phyloP scores from a whole-genome alignment of 805 yeast genomes.

The Ogataea wickerhamii region DNA sequence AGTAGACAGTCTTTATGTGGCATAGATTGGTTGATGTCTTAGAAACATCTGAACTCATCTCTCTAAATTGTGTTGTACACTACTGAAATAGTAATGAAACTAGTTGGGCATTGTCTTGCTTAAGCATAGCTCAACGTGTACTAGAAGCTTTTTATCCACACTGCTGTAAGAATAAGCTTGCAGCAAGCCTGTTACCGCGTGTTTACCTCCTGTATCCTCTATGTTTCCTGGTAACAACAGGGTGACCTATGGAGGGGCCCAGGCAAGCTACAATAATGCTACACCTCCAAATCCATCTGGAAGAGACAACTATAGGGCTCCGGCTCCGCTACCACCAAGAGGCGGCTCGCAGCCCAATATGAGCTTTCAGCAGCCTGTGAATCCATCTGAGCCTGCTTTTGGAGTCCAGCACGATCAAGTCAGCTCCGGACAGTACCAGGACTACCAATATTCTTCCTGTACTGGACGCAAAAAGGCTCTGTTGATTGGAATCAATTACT shows the following conservation, averaged over 20 bases:
- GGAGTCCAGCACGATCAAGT: constrained; percentile 20
- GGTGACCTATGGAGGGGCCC: background rate
- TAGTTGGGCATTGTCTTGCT: too few species aligned
- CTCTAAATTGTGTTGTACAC: too few species aligned
- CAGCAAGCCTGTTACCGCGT: too few species aligned
- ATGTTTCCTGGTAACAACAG: background rate
- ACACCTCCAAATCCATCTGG: background rate
- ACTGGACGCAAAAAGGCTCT: constrained; percentile 72
- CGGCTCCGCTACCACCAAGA: background rate
- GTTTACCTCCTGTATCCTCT: too few species aligned
- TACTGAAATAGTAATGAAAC: too few species aligned
- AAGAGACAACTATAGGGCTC: background rate
- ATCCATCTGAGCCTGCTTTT: constrained; percentile 20
- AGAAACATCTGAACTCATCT: too few species aligned
- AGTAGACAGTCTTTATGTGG: too few species aligned
- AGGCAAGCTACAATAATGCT: background rate
- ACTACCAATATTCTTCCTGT: constrained; percentile 60
- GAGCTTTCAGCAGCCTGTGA: constrained; percentile 9
- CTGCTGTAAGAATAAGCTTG: too few species aligned
- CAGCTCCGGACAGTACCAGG: constrained; percentile 31
- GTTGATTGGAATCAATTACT: constrained; percentile 74
- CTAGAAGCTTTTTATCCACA: too few species aligned
- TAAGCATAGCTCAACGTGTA: too few species aligned
- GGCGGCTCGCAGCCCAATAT: background rate
- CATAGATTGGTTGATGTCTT: too few species aligned